Evolutionary conservation across 2,329 filamentous ascomycete species (phyloP), one percentile per base, ranked within the genome.

Genomic region (Boeremia lycopersici): DNA sequence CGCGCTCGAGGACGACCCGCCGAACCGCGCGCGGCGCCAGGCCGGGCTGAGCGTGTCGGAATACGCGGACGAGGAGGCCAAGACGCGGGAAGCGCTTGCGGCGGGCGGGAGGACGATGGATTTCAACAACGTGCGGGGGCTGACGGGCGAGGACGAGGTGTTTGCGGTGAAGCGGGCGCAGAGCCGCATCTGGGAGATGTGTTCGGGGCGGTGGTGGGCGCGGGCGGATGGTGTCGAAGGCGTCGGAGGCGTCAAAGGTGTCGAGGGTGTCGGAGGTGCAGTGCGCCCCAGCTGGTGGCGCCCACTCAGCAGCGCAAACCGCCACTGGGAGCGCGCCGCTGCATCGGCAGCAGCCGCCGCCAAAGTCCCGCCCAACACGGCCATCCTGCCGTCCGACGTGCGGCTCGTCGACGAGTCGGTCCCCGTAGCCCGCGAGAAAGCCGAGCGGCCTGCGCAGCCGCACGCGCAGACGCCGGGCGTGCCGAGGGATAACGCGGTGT

Each of bases 141-240:
- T 93, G 65, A 93, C 88, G 0, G 90, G 90, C 11, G 89, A 93
- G 70, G 90, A 93, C 71, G 90, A 93, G 72, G 81, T 85, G 11
- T 95, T 95, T 70, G 90, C 90, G 0, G 93, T 91, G 64, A 90
- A 90, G 73, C 81, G 90, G 23, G 90, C 90, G 2, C 81, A 85
- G 38, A 90, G 87, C 61, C 79, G 90, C n/a, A 77, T 95, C 3
- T 95, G 89, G 90, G 89, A 95, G 75, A 85, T 95, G 70, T 93
- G 89, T 72, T 85, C 89, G 15, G 80, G 79, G 33, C 78, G 82
- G 57, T 93, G 90, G 90, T 90, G 91, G 77, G 81, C 81, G 9
- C 28, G 39, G n/a, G 13, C 31, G 31, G 41, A 45, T 25, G 48
- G 38, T 75, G 87, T 17, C 25, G 83, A 82, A 4, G 76, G 79